phyloP scores from a whole-genome alignment of 2,329 filamentous ascomycete species.

The Penicillium palitans region DNA sequence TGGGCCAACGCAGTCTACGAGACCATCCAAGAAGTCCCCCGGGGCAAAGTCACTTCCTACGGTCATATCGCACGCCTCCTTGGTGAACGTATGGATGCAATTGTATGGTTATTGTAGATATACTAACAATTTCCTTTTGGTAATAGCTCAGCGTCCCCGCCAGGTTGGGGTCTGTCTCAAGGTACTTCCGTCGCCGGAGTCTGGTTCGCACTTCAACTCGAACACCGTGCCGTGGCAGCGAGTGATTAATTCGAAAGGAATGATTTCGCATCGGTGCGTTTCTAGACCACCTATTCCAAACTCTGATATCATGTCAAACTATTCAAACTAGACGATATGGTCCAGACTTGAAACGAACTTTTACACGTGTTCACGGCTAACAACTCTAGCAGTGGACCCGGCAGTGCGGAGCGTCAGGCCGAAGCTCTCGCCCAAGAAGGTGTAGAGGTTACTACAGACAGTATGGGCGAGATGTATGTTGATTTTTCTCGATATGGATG shows the following conservation, averaged over 20 bases:
- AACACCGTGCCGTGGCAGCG: conserved; percentile 91
- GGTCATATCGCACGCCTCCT: conserved; percentile 67
- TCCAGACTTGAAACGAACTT: neutral
- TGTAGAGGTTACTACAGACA: conserved; percentile 43
- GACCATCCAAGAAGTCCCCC: conserved; percentile 81
- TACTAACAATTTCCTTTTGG: neutral
- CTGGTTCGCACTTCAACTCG: conserved; percentile 62
- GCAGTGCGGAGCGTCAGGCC: conserved; percentile 46
- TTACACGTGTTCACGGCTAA: conserved; percentile 2
- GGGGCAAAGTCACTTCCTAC: conserved; percentile 82
- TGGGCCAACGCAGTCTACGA: conserved; percentile 69
- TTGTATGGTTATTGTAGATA: neutral
- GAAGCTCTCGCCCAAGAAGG: conserved; percentile 44
- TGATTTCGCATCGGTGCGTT: conserved; percentile 76
- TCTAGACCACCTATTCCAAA: neutral
- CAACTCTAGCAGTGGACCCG: conserved; percentile 37
- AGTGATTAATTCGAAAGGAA: conserved; percentile 82
- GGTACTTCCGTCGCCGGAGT: conserved; percentile 64
- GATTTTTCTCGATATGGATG: conserved; percentile 48
- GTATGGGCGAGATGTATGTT: conserved; percentile 47
- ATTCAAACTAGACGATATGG: neutral
- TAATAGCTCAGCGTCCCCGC: conserved; percentile 66
- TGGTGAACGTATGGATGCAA: conserved; percentile 56
- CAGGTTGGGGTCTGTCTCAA: conserved; percentile 92
- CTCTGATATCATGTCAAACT: neutral